Evolutionary conservation across 805 yeast genomes (phyloP).

Genomic region (Yarrowia porcina): DNA sequence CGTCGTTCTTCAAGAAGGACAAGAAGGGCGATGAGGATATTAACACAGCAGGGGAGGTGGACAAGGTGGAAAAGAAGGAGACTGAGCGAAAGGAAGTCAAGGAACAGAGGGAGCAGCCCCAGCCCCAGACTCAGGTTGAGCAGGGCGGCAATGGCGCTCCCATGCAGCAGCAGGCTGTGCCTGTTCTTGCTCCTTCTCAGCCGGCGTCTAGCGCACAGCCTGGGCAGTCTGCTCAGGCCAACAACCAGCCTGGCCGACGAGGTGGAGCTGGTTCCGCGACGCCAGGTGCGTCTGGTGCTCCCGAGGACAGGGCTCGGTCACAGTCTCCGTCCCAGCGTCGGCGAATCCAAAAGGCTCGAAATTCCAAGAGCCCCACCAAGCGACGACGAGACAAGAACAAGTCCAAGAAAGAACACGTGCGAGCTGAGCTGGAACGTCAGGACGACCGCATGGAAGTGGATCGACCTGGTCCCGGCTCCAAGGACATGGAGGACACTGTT

Average conservation of each 20-base stretch:
- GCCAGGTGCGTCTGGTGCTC: background rate
- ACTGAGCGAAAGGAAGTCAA: background rate
- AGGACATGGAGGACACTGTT: background rate
- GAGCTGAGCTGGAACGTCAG: slow-evolving; percentile 11
- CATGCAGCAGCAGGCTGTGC: background rate
- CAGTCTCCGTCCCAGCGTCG: slow-evolving; percentile 24
- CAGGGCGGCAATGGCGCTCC: background rate
- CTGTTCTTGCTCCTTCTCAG: background rate
- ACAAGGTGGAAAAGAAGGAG: background rate
- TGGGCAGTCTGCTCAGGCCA: background rate
- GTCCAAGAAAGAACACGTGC: slow-evolving; percentile 19
- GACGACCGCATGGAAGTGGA: slow-evolving; percentile 7
- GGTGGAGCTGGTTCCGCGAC: background rate
- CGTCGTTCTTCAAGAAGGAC: slow-evolving; percentile 33
- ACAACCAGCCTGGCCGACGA: background rate
- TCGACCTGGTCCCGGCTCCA: background rate
- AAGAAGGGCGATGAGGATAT: slow-evolving; percentile 16
- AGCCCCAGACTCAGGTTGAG: background rate
- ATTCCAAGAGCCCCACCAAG: slow-evolving; percentile 13
- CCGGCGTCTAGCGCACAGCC: background rate
- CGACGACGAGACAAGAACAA: slow-evolving; percentile 20
- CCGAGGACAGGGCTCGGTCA: slow-evolving; percentile 22
- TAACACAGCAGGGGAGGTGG: background rate
- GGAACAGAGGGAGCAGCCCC: background rate
- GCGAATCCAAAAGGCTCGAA: slow-evolving; percentile 17